phyloP scores from a whole-genome alignment of 305 asterid species.

The Fraxinus dipetala region DNA sequence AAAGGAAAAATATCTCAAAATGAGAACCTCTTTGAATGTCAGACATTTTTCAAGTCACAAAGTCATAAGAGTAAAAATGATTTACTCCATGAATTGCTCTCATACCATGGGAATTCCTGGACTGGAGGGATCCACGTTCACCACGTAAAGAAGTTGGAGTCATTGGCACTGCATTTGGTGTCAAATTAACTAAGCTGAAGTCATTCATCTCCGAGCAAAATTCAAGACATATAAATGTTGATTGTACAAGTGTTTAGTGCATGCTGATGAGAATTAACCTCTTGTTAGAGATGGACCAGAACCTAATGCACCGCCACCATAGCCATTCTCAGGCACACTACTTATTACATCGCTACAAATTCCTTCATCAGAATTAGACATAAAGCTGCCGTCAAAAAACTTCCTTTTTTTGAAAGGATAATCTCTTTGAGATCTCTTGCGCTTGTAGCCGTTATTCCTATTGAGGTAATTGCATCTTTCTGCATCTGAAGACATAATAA shows the following conservation, averaged over 20 bases:
- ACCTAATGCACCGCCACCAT: conserved; percentile 37
- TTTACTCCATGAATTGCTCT: conserved; percentile 8
- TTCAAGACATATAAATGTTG: background rate
- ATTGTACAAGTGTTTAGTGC: background rate
- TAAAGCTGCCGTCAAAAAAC: conserved; percentile 51
- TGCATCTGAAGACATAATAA: conserved; percentile 31
- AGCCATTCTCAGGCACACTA: conserved; percentile 42
- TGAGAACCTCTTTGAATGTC: conserved; percentile 29
- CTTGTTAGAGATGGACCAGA: conserved; percentile 38
- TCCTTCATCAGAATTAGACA: conserved; percentile 55
- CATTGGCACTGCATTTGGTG: conserved; percentile 37
- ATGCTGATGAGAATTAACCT: conserved; percentile 41
- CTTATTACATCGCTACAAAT: conserved; percentile 42
- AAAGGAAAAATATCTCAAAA: conserved; percentile 25
- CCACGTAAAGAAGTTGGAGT: conserved; percentile 42
- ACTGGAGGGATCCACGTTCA: conserved; percentile 44
- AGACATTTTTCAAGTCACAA: conserved; percentile 7
- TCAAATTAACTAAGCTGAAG: conserved; percentile 23
- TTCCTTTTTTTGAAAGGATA: conserved; percentile 91
- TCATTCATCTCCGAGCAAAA: conserved; percentile 12
- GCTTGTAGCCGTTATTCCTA: conserved; percentile 51
- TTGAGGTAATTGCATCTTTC: conserved; percentile 41
- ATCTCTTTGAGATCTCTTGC: conserved; percentile 69
- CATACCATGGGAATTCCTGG: conserved; percentile 69
- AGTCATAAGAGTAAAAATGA: background rate